These are phyloP conservation scores for Xylaria longipes DNA, from an alignment of 495 filamentous ascomycete species.

Conservation along the genomic window DNA sequence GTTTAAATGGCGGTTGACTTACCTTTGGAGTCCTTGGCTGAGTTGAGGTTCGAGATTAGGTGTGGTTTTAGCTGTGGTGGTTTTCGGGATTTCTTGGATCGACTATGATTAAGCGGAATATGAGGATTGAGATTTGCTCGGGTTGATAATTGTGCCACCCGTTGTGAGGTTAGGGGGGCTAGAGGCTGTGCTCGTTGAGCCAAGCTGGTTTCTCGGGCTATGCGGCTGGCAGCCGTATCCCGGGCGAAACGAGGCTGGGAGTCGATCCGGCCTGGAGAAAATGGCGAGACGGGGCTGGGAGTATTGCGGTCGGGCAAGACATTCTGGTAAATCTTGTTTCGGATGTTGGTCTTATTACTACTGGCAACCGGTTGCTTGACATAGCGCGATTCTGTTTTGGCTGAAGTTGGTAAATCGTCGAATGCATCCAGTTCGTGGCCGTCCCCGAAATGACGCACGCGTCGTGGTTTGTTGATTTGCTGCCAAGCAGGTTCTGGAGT, in stretches of 20 bases:
- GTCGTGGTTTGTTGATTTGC: slow-evolving; percentile 74
- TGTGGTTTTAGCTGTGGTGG: slow-evolving; percentile 59
- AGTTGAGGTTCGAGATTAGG: slow-evolving; percentile 57
- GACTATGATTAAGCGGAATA: slow-evolving; percentile 36
- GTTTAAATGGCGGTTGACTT: slow-evolving; percentile 28
- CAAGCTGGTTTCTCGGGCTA: slow-evolving; percentile 84
- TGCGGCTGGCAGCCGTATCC: slow-evolving; percentile 90
- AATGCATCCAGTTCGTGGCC: slow-evolving; percentile 91
- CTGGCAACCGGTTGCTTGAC: slow-evolving; percentile 77
- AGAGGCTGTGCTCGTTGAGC: slow-evolving; percentile 65
- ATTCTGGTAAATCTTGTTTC: slow-evolving; percentile 67
- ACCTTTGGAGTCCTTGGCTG: slow-evolving; percentile 56
- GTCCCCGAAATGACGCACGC: slow-evolving; percentile 83
- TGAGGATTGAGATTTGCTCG: slow-evolving; percentile 50
- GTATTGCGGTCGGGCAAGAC: slow-evolving; percentile 57
- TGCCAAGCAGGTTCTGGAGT: slow-evolving; percentile 51
- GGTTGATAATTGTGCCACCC: slow-evolving; percentile 75
- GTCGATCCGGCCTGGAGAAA: slow-evolving; percentile 61
- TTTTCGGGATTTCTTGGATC: slow-evolving; percentile 64
- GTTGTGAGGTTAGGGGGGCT: slow-evolving; percentile 72
- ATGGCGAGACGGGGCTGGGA: slow-evolving; percentile 62
- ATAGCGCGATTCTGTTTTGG: slow-evolving; percentile 78
- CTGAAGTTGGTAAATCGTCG: slow-evolving; percentile 92
- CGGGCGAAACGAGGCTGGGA: slow-evolving; percentile 82
- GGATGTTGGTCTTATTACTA: slow-evolving; percentile 69